Base-by-base conservation (phyloP, 1,284 basidiomycete genomes). In the Ustilago tritici region DNA sequence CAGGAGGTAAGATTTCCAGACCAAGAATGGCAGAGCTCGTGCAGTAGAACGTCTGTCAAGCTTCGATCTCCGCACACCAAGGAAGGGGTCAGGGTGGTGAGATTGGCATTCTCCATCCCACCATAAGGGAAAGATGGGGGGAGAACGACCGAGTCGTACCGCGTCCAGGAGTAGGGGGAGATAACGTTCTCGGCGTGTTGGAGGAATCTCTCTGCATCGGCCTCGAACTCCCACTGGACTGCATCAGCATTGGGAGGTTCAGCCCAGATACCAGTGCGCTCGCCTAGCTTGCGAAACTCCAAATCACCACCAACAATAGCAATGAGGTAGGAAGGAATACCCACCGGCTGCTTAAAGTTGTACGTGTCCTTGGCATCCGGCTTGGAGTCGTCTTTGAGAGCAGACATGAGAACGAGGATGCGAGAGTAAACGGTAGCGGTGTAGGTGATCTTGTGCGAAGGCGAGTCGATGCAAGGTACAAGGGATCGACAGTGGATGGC, bases 131-230 rank as follows among this genome's bases (percentile, higher is more conserved):
- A 98, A 0, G 93, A 93, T 15, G 94, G 92, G 0, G 96, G 96
- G 9, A 98, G 89, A n/a, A 98, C 92, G 35, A 98, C 89, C 8
- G 95, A 87, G 86, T 98, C 95, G 83, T 95, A 98, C 3, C 95
- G 92, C 2, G 93, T 93, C 88, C 96, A 98, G 56, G 89, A 89
- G 87, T 98, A 99, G 0, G 84, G 84, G 49, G 80, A 82, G 54
- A 86, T 77, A 46, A 81, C 76, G 61, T 82, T 70, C 64, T 86
- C 84, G 11, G 84, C 83, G n/a, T 81, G 80, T 49, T 70, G 58
- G 35, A 86, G 71, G 76, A 81, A 86, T n/a, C 78, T 76, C 62
- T 86, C 82, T 3, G 84, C 83, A 52, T 85, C 81, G 0, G 74
- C 71, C 69, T 84, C 80, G 49, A 86, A 86, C 72, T 86, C 84